Conservation (phyloP, 2,329 filamentous ascomycete species). For the Blastomyces silverae region DNA sequence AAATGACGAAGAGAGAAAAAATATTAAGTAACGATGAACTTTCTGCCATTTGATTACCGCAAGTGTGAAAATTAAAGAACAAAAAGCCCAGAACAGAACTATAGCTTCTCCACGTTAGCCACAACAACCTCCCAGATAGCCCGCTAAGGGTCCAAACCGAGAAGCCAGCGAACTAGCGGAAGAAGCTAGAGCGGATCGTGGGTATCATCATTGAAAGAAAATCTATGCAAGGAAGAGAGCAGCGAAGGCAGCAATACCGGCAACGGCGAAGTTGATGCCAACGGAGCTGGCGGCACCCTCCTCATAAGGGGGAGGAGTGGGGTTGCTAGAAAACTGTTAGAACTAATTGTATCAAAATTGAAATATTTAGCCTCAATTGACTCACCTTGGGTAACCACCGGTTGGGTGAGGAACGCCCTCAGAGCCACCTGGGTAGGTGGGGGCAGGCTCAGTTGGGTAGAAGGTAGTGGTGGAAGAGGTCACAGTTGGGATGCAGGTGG, state of each 20-base stretch:
- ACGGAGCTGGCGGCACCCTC: slow-evolving; percentile 30
- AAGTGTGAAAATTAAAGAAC: slow-evolving; percentile 9
- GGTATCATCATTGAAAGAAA: slow-evolving; percentile 22
- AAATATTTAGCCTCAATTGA: too few relatives aligned
- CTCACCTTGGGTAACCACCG: slow-evolving; percentile 13
- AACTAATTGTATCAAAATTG: background rate
- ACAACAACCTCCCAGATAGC: background rate
- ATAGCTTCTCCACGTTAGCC: background rate
- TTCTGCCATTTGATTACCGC: slow-evolving; percentile 14
- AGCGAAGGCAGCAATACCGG: slow-evolving; percentile 28
- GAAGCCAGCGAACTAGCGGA: background rate
- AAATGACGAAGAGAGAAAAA: background rate
- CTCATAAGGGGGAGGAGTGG: slow-evolving; percentile 22
- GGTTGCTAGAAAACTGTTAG: background rate
- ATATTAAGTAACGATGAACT: slow-evolving; percentile 7
- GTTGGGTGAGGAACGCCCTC: slow-evolving; percentile 13
- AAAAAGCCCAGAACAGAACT: slow-evolving; percentile 10
- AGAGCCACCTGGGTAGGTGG: slow-evolving; percentile 16
- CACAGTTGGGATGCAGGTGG: slow-evolving; percentile 39
- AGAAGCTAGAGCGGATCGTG: slow-evolving; percentile 17
- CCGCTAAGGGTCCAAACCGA: background rate
- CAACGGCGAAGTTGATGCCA: slow-evolving; percentile 27
- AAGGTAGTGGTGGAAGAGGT: slow-evolving; percentile 20
- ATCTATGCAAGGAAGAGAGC: slow-evolving; percentile 31
- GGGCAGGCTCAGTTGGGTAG: slow-evolving; percentile 15